A percentile compares a stretch with the other conserved stretches of the same genome.
phyloP scores from a whole-genome alignment of 2,329 filamentous ascomycete genomes.

The Sporothrix brunneoviolacea region DNA sequence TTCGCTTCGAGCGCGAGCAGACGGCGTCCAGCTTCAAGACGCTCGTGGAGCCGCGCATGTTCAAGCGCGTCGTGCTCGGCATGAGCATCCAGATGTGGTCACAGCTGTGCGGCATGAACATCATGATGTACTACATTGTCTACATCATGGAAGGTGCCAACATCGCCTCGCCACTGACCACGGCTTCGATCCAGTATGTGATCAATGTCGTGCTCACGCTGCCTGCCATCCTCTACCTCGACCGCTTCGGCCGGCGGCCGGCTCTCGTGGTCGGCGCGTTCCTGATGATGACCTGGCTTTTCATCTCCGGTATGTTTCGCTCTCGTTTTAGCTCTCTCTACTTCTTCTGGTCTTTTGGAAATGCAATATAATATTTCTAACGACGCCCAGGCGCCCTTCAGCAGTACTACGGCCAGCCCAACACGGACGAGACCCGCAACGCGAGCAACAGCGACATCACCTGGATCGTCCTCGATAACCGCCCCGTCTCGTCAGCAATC shows the following conservation, averaged over 20 bases:
- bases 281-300: slow-evolving; percentile 54
- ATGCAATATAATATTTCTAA: neutral
- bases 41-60: slow-evolving; percentile 43
- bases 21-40: slow-evolving; percentile 42
- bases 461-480: slow-evolving; percentile 49
- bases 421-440: slow-evolving; percentile 32
- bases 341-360: too few species aligned
- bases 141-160: slow-evolving; percentile 54
- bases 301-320: slow-evolving; percentile 50
- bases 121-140: slow-evolving; percentile 53
- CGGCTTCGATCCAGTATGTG: slow-evolving; percentile 56
- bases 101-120: slow-evolving; percentile 54
- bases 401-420: slow-evolving; percentile 50
- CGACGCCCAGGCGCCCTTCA: slow-evolving; percentile 44
- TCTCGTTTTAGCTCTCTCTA: too few species aligned
- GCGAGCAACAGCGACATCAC: slow-evolving; percentile 41
- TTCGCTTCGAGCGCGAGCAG: slow-evolving; percentile 48
- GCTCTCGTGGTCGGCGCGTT: slow-evolving; percentile 50
- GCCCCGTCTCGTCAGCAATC: slow-evolving; percentile 52
- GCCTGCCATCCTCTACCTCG: slow-evolving; percentile 54
- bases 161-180: slow-evolving; percentile 50
- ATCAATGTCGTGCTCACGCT: slow-evolving; percentile 56
- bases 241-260: slow-evolving; percentile 51
- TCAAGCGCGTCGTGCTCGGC: slow-evolving; percentile 50
- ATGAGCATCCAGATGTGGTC: slow-evolving; percentile 55